Evolutionary conservation across 2,329 filamentous ascomycete genomes (phyloP), one percentile per base, ranked within the genome.

Genomic region (Aureobasidium zeae): DNA sequence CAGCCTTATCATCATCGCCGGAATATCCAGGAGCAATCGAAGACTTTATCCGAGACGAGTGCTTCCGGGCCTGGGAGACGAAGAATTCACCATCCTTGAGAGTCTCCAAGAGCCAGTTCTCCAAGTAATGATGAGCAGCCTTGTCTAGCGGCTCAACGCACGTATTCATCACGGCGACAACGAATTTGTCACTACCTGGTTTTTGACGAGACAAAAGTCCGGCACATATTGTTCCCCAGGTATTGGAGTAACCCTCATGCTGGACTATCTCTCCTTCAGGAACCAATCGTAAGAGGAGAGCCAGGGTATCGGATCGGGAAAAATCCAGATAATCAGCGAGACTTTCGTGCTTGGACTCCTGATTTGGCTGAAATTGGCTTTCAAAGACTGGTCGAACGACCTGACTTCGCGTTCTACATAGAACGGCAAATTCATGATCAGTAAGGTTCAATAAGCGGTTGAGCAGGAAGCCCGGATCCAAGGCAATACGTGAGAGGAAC

Each of bases 41-140:
- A 5, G 81, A 74, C 51, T 81, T 72, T 48, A 80, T 79, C 25
- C 79, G 76, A 49, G 83, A 57, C 6, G 63, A 74, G 54, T 86
- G 82, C 57, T 87, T 83, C 61, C 88, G 84, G 55, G 85, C 80
- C 57, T 83, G 81, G 57, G 94, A 87, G 53, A 95, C 71, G 46
- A 96, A 71, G 58, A 95, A 95, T 28, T 87, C 83, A 52, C 91
- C 91, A 55, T 93, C 84, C 63, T 94, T 86, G 22, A 98, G 75
- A 48, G 93, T 86, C 59, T 91, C 85, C 84, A 94, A 91, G 10
- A 98, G 75, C 61, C 89, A 96, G 65, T 86, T 83, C 65, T 95
- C 88, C 71, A 98, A 79, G 51, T 87, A 91, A 52, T 81, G 77
- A 55, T 83, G 87, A 46, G 86, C 86, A 29, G 86, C 83, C 88